Conservation (phyloP, 1,284 basidiomycete species). For the Singerocomus inundabilis region DNA sequence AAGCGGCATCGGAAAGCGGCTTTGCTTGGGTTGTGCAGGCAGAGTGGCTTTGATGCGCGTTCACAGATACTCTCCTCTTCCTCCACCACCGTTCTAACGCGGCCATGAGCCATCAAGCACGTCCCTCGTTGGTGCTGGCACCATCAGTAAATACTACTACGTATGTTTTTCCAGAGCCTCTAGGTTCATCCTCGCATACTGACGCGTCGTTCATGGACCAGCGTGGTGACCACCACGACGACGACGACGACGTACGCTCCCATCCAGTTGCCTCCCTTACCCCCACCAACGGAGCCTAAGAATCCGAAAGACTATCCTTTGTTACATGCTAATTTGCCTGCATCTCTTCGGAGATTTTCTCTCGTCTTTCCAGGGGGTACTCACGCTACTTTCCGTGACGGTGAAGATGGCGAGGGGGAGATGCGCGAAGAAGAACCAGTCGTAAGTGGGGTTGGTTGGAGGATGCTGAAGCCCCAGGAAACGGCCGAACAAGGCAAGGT, state of each 20-base stretch:
- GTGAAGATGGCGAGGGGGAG: constrained; percentile 58
- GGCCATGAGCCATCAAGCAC: constrained; percentile 54
- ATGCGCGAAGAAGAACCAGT: constrained; percentile 69
- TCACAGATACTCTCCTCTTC: constrained; percentile 22
- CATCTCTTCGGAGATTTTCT: constrained; percentile 68
- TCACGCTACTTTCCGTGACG: constrained; percentile 73
- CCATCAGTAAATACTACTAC: constrained; percentile 77
- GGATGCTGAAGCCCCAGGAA: constrained; percentile 66
- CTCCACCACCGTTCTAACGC: constrained; percentile 22
- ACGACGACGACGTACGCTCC: constrained; percentile 84
- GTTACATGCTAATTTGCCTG: constrained; percentile 65
- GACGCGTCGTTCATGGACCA: constrained; percentile 38
- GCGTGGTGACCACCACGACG: constrained; percentile 82
- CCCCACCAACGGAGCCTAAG: constrained; percentile 65
- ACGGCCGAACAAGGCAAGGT: constrained; percentile 46
- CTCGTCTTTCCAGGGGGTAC: constrained; percentile 76
- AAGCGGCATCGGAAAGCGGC: constrained; percentile 28
- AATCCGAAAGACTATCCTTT: constrained; percentile 77
- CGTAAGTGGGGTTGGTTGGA: constrained; percentile 69
- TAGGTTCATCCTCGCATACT: constrained; percentile 13
- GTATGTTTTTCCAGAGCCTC: constrained; percentile 41
- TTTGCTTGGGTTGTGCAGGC: constrained; percentile 33
- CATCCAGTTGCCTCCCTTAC: constrained; percentile 69
- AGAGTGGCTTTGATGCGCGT: constrained; percentile 37
- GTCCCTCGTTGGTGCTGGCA: constrained; percentile 64